These are phyloP conservation scores for Castanea mollissima DNA, from an alignment of 306 rosid genomes.

Conservation along the genomic window DNA sequence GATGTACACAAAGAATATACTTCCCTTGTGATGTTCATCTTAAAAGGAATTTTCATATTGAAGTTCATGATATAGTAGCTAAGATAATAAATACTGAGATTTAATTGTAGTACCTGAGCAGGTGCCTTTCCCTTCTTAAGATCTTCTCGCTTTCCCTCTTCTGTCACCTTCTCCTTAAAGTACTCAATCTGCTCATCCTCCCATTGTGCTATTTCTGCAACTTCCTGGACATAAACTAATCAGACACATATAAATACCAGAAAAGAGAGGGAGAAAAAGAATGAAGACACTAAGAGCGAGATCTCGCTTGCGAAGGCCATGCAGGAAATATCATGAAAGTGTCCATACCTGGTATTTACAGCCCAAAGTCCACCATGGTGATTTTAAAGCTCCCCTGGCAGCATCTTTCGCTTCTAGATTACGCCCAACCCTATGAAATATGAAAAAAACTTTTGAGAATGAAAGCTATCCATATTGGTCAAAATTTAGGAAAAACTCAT, in stretches of 20 bases:
- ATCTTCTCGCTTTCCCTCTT: conserved; percentile 87
- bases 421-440: conserved; percentile 68
- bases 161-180: conserved; percentile 79
- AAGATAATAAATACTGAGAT: conserved; percentile 5
- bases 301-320: not conserved
- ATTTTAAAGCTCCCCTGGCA: conserved; percentile 85
- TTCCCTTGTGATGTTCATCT: not conserved
- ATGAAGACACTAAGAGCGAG: not conserved
- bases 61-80: conserved; percentile 1
- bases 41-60: not conserved
- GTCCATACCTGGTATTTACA: conserved; percentile 63
- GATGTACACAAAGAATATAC: conserved; percentile 1
- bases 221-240: conserved; percentile 54
- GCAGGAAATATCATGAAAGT: conserved; percentile 8
- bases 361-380: conserved; percentile 99
- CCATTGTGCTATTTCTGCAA: conserved; percentile 89
- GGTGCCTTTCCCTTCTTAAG: conserved; percentile 83
- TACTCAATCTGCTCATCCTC: conserved; percentile 95
- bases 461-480: conserved; percentile 11
- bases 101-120: conserved; percentile 52
- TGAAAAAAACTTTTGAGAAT: conserved; percentile 14
- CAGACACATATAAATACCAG: conserved; percentile 1
- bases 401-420: conserved; percentile 87
- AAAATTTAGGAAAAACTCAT: conserved; percentile 16
- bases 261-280: not conserved